Evolutionary conservation across 2,329 filamentous ascomycete genomes (phyloP), one percentile per base, ranked within the genome.

Genomic region (Rhynchosporium agropyri): DNA sequence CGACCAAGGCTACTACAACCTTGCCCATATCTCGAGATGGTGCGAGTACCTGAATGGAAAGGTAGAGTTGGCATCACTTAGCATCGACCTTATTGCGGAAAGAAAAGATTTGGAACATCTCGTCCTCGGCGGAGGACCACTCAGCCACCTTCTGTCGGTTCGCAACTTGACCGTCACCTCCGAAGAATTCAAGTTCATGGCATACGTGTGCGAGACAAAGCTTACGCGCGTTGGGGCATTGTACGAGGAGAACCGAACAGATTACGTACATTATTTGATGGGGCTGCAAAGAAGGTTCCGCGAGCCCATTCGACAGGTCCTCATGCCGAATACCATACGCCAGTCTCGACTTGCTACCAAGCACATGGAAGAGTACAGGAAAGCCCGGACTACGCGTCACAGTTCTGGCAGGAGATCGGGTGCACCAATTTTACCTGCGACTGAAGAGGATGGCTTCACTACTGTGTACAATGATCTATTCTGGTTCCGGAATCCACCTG

Each of bases 311-410:
- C 42, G 55, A 26, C 12, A 51, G 10, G 20, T 50, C 31, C 6
- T 53, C 3, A 42, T 53, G 36, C 57, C 57, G n/a, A 29, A 45
- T 38, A 60, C 20, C 2, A 33, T 60, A 10, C 48, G 48, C 26
- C 5, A 1, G 7, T 38, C 13, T 9, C 9, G 7, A 10, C 31
- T 31, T 8, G 1, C 43, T 10, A 33, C n/a, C 2, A 8, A 50
- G 20, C 0, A 36, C 1, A 20, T 20, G 28, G 57, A 50, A 38
- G 12, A 50, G 5, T 29, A 59, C 13, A 26, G 31, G 9, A 33
- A 33, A 9, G 10, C 29, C 15, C 28, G 28, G n/a, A 3, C 8
- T 5, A n/a, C 20, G n/a, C 7, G n/a, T 46, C 5, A 20, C 43
- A 3, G 4, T 46, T 46, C 43, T 46, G 43, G 15, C n/a, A 8